phyloP scores from a whole-genome alignment of 352 stramenopile species.

The Pythium aristosporum region DNA sequence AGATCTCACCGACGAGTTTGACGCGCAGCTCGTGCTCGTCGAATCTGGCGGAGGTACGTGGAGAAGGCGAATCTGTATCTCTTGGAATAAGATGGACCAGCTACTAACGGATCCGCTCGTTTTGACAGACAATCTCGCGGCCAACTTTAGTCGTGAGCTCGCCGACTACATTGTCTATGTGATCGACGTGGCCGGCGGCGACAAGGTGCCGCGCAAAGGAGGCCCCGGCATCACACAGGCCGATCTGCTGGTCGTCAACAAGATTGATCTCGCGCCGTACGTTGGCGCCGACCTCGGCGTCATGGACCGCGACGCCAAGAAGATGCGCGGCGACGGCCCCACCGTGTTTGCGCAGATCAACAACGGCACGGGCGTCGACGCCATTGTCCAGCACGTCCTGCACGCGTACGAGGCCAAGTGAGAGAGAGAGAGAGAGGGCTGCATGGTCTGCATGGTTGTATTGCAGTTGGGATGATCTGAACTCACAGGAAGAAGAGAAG shows the following conservation, averaged over 20 bases:
- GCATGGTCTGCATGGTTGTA: too few relatives aligned
- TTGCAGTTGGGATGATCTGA: too few relatives aligned
- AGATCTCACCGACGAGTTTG: constrained; percentile 90
- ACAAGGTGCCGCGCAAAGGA: constrained; percentile 98
- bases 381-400: constrained; percentile 89
- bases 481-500: too few relatives aligned
- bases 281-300: constrained; percentile 94
- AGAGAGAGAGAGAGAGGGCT: neutral
- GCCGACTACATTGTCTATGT: constrained; percentile 99
- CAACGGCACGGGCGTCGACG: constrained; percentile 80
- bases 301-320: constrained; percentile 94
- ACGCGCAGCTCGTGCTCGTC: constrained; percentile 85
- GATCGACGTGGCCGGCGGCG: constrained; percentile 97
- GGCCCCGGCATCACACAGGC: constrained; percentile 97
- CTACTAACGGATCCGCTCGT: neutral
- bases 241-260: constrained; percentile 98
- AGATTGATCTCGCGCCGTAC: constrained; percentile 96
- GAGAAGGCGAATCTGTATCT: neutral
- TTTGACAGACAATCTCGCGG: constrained; percentile 93
- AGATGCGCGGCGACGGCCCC: constrained; percentile 93
- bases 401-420: constrained; percentile 36
- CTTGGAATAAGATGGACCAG: neutral
- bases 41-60: constrained; percentile 83
- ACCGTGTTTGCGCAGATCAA: constrained; percentile 97
- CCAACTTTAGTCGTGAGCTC: constrained; percentile 97